Evolutionary conservation across 495 filamentous ascomycete species (phyloP).

Genomic region (Zalerion maritima): DNA sequence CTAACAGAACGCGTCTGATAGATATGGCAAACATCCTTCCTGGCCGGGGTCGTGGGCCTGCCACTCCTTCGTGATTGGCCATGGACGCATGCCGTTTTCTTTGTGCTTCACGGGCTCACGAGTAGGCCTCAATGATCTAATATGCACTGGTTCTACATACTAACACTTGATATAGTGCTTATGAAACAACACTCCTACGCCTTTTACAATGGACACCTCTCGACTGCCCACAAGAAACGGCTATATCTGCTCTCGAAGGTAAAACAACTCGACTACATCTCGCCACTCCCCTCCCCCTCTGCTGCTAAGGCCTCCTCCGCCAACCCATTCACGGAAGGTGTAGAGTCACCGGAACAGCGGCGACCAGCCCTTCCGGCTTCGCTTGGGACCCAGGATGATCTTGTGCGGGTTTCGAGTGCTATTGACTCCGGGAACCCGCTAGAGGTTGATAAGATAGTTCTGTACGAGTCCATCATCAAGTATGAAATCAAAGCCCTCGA

Average conservation of each 20-base stretch:
- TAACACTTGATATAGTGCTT: constrained; percentile 51
- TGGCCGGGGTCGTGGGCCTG: constrained; percentile 42
- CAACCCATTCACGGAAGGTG: constrained; percentile 21
- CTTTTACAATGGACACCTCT: constrained; percentile 63
- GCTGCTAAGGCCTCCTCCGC: constrained; percentile 15
- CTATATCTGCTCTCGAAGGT: constrained; percentile 16
- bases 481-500: constrained; percentile 47
- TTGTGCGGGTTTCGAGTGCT: constrained; percentile 37
- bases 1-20: constrained; percentile 5
- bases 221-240: constrained; percentile 38
- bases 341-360: constrained; percentile 27
- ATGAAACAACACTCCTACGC: constrained; percentile 73
- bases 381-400: constrained; percentile 25
- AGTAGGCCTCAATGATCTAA: not conserved
- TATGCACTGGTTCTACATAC: no score
- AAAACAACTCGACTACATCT: constrained; percentile 20
- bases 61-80: constrained; percentile 55
- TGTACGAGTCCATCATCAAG: constrained; percentile 43
- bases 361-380: constrained; percentile 19
- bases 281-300: constrained; percentile 21
- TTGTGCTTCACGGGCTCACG: constrained; percentile 37
- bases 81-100: constrained; percentile 51
- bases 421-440: constrained; percentile 43
- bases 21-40: constrained; percentile 50
- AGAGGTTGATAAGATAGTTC: constrained; percentile 40